Conservation (phyloP, 73 alveolate genomes). For the Diophrys sp. region DNA sequence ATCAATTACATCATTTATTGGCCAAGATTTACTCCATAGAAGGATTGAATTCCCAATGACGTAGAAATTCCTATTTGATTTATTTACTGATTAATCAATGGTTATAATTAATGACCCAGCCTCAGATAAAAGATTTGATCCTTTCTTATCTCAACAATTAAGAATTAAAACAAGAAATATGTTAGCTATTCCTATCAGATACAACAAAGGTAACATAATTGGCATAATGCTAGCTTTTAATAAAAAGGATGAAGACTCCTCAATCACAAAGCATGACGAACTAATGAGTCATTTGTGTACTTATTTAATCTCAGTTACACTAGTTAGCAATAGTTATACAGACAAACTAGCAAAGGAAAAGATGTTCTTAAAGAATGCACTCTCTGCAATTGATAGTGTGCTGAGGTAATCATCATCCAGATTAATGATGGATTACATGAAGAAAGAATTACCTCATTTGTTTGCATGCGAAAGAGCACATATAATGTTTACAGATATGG, state of each 20-base stretch:
- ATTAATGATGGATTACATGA: not conserved
- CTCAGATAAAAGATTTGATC: not conserved
- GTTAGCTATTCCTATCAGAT: not conserved
- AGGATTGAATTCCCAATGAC: not conserved
- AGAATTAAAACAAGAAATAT: no score
- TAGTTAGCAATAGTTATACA: not conserved
- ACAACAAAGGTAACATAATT: constrained; percentile 8
- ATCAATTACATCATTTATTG: not conserved
- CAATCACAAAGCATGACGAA: not conserved
- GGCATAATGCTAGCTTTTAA: not conserved
- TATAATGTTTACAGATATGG: not conserved
- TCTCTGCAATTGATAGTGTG: not conserved
- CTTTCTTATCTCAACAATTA: not conserved
- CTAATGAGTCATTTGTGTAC: not conserved
- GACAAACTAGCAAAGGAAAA: not conserved
- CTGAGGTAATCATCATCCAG: not conserved
- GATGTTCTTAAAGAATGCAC: not conserved
- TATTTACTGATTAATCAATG: not conserved
- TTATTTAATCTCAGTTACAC: not conserved
- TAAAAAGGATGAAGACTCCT: not conserved
- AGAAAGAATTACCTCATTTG: not conserved
- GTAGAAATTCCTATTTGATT: not conserved
- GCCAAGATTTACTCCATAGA: not conserved
- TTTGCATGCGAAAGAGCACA: not conserved
- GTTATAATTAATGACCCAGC: not conserved